These are phyloP conservation scores for Meyerozyma elateridarum DNA, from an alignment of 1,139 yeast genomes.

Conservation along the genomic window DNA sequence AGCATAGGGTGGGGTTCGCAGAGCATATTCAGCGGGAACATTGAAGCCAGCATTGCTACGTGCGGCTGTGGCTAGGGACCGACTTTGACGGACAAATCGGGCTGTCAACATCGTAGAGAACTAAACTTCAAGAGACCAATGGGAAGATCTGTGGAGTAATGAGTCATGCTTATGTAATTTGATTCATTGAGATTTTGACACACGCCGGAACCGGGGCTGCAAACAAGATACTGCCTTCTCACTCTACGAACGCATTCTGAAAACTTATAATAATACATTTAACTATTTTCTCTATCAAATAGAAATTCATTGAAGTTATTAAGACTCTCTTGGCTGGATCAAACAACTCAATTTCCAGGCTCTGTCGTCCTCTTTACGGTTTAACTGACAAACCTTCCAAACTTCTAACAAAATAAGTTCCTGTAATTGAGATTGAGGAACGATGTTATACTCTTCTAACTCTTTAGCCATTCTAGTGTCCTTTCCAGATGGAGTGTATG, in stretches of 20 bases:
- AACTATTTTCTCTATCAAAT: background rate
- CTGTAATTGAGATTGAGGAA: slow-evolving; percentile 47
- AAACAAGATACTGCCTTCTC: no score
- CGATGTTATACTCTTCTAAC: slow-evolving; percentile 30
- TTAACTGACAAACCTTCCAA: slow-evolving; percentile 63
- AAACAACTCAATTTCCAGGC: slow-evolving; percentile 68
- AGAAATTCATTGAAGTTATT: background rate
- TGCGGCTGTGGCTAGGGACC: slow-evolving; percentile 23
- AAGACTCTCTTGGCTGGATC: slow-evolving; percentile 39
- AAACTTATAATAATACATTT: background rate
- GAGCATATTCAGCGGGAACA: slow-evolving; percentile 55
- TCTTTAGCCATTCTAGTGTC: slow-evolving; percentile 11
- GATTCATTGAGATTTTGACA: no score
- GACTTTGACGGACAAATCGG: background rate
- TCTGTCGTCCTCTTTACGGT: slow-evolving; percentile 58
- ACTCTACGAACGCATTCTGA: background rate
- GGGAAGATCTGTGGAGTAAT: background rate
- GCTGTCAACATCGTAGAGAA: background rate
- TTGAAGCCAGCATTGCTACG: slow-evolving; percentile 20
- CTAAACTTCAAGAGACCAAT: no score
- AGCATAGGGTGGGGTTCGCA: slow-evolving; percentile 85
- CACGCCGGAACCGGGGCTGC: no score
- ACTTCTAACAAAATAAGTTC: slow-evolving; percentile 64
- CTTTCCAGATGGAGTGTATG: slow-evolving; percentile 32
- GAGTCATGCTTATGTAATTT: slow-evolving; percentile 4